Base-by-base conservation (phyloP, 2,329 filamentous ascomycete genomes). In the Aspergillus jensenii region DNA sequence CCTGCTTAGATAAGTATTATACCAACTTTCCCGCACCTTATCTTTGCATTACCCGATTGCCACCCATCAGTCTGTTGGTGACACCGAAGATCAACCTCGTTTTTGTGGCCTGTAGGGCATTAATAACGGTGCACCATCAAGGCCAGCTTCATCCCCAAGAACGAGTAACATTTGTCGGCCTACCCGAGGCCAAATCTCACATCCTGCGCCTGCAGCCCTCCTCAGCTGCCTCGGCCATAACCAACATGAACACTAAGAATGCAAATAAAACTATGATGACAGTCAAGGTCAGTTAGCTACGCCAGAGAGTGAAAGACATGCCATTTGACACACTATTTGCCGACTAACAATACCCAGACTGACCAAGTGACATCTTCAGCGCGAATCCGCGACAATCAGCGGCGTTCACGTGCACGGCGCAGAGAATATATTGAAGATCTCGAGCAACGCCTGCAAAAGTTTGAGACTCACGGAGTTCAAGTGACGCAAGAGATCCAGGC, bases 401-500 rank as follows among this genome's bases (percentile, higher is more conserved):
- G 21, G 3, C 21, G 21, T 21, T 21, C 21, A 1, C 21, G 21
- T 21, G 21, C 21, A 4, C 21, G 44, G 21, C 44, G 44, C 21
- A 47, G 21, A 47, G 25, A 21, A 4, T 21, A 21, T 21, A 21
- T 21, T 21, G 3, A 21, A 21, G 21, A 21, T 21, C 81, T 91
- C 27, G 88, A 92, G 73, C 77, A 81, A 50, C 86, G 85, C 59
- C 75, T 88, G 57, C 82, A 85, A 47, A 75, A 77, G 52, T 90
- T 83, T 68, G 87, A 91, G 71, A 78, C 84, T 39, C 77, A 82
- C 33, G 89, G 89, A 17, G 81, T 89, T 49, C 83, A 88, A 67
- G 89, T 87, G 3, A 88, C 86, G 1, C 78, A 82, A n/a, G 88
- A 91, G 68, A 85, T 92, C 11, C 90, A 92, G 69, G 76, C 81